Evolutionary conservation across 768 basidiomycete genomes (phyloP), one percentile per base, ranked within the genome.

Genomic region (Serendipita sp.): DNA sequence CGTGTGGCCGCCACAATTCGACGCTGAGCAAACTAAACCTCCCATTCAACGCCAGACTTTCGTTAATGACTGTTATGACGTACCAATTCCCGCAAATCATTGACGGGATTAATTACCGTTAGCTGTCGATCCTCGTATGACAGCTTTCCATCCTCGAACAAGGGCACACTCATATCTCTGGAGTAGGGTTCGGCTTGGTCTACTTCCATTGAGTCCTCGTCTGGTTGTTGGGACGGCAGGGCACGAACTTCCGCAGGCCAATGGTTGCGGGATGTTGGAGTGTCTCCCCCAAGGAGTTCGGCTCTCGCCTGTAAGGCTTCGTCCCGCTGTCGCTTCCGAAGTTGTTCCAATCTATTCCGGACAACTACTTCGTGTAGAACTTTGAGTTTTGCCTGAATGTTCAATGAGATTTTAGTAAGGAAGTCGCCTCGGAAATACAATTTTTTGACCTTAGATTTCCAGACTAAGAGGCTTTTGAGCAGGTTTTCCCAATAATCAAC

Each of bases 401-500:
- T 52, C 5, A 11, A 23, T 36, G 15, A 10, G 38, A 15, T 46
- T 44, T 15, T 34, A 65, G 35, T 30, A 18, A 32, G 5, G 13
- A 13, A 41, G 7, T 5, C 13, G 13, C 45, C 16, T 56, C n/a
- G 15, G 52, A 65, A 52, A 34, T 64, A 51, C 0, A 64, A 62
- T 45, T 4, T 1, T 68, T 70, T 58, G 69, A 91, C 93, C 78
- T 97, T 97, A 23, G 96, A 89, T 76, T 98, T 98, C 86, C 91
- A 96, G 2, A 98, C 95, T 28, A 97, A 78, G 38, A 99, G 74
- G 73, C 89, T 96, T 74, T 92, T 89, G 65, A 98, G 74, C 5
- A 99, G 76, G 54, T 84, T 80, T 75, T 98, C 96, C 96, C 96
- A 99, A 72, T 98, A 99, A 73, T 99, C 96, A 10, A 85, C 89